Conservation (phyloP, 2,329 filamentous ascomycete species). For the Teratosphaeriaceae sp. region DNA sequence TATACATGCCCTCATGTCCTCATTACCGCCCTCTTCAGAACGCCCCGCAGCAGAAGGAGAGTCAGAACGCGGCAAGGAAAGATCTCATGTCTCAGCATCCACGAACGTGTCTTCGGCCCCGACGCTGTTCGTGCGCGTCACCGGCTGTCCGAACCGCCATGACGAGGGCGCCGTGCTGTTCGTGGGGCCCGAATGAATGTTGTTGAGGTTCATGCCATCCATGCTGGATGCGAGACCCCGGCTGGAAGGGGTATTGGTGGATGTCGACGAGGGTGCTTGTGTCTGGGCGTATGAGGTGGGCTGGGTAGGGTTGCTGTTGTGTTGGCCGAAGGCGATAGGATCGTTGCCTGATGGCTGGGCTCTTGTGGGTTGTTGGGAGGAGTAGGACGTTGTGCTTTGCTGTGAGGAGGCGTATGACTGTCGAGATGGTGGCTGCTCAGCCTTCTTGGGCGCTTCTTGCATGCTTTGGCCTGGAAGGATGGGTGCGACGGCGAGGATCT, state of each 20-base stretch:
- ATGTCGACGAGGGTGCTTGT: not conserved
- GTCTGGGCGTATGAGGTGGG: conserved; percentile 8
- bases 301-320: conserved; percentile 24
- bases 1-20: not conserved
- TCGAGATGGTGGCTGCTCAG: conserved; percentile 14
- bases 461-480: conserved; percentile 70
- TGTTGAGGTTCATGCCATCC: conserved; percentile 8
- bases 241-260: conserved; percentile 6
- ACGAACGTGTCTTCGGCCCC: conserved; percentile 41
- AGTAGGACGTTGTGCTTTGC: conserved; percentile 5
- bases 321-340: conserved; percentile 54
- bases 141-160: conserved; percentile 19
- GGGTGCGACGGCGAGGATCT: conserved; percentile 80
- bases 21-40: not conserved
- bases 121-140: conserved; percentile 33
- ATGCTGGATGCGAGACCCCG: conserved; percentile 3
- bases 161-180: conserved; percentile 10
- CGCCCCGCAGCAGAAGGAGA: not conserved
- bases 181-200: conserved; percentile 14
- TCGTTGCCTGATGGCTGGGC: conserved; percentile 28
- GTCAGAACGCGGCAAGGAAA: too few relatives aligned
- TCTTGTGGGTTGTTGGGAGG: too few relatives aligned
- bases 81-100: conserved; percentile 39
- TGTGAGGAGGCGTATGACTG: conserved; percentile 7
- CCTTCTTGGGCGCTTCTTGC: conserved; percentile 17